phyloP scores from a whole-genome alignment of 192 early-diverging fungal species.

The Diversispora epigaea region DNA sequence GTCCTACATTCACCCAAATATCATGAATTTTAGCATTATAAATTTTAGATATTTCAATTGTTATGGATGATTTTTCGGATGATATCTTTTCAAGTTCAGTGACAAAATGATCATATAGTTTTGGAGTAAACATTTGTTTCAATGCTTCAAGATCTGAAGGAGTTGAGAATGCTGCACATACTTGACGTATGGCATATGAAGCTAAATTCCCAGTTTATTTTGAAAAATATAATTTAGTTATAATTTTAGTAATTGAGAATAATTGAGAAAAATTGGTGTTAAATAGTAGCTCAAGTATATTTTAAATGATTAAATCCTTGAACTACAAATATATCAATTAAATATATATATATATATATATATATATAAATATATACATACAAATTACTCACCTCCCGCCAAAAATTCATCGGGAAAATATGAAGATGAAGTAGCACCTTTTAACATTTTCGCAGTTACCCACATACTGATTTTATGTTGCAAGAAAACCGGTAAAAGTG shows the following conservation, averaged over 20 bases:
- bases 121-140: constrained; percentile 30
- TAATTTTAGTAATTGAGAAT: not conserved
- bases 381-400: constrained; percentile 35
- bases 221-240: not conserved
- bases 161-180: constrained; percentile 18
- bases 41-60: constrained; percentile 37
- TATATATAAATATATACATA: not conserved
- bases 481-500: constrained; percentile 31
- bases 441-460: constrained; percentile 29
- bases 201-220: not conserved
- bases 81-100: constrained; percentile 23
- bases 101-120: constrained; percentile 34
- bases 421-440: constrained; percentile 15
- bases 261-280: not conserved
- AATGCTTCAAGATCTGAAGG: not conserved
- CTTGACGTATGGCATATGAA: constrained; percentile 5
- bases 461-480: constrained; percentile 36
- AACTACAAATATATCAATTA: not conserved
- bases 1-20: constrained; percentile 42
- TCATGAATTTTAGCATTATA: constrained; percentile 39
- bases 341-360: not conserved
- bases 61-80: constrained; percentile 19
- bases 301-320: not conserved
- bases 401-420: constrained; percentile 47
- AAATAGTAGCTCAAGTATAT: not conserved